phyloP scores from a whole-genome alignment of 2,329 filamentous ascomycete genomes.

The Xylariaceae sp. region DNA sequence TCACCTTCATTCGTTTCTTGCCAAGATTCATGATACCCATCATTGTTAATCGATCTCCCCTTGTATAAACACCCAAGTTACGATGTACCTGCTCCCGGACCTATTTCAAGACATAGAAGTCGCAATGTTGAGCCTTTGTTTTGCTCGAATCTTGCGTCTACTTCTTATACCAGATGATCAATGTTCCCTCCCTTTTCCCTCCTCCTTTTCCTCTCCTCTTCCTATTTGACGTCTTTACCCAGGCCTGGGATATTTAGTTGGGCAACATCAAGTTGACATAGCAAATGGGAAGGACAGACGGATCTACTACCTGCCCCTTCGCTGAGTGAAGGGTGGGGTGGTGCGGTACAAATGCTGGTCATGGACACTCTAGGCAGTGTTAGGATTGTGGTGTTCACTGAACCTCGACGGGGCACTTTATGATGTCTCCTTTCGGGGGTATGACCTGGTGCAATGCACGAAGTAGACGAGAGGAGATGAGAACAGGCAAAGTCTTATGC shows the following conservation, averaged over 20 bases:
- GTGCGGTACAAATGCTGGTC: background rate
- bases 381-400: background rate
- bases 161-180: background rate
- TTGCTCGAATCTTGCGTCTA: conserved; percentile 1
- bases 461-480: conserved; percentile 3
- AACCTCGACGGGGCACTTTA: background rate
- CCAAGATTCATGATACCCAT: conserved; percentile 19
- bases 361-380: background rate
- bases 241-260: background rate
- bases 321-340: background rate
- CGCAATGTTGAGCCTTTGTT: conserved; percentile 1
- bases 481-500: conserved; percentile 5
- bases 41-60: conserved; percentile 10
- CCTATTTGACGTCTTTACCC: background rate
- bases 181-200: background rate
- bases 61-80: conserved; percentile 14
- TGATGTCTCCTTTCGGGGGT: background rate
- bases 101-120: conserved; percentile 14
- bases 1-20: conserved; percentile 8
- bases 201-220: background rate
- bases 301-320: background rate
- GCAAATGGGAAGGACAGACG: conserved; percentile 1
- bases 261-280: background rate
- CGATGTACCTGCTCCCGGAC: conserved; percentile 6
- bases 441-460: conserved; percentile 1